Evolutionary conservation across 2,329 filamentous ascomycete genomes (phyloP).

Genomic region (Thermothelomyces thermophilus): DNA sequence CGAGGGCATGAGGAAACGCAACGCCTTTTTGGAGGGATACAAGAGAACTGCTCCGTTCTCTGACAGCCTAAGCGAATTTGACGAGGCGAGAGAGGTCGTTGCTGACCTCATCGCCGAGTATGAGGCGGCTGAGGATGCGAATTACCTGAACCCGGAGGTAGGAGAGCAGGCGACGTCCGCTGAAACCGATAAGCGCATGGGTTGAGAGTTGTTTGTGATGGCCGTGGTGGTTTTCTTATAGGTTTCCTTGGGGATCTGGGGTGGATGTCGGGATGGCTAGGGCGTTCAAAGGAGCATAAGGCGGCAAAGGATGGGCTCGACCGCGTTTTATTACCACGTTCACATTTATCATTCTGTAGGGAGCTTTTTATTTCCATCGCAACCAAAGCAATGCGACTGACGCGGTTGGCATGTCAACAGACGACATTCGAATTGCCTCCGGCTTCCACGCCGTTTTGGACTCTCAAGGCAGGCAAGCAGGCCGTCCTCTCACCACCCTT

Average conservation of each 20-base stretch:
- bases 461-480: no score
- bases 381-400: background rate
- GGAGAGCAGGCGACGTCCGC: slow-evolving; percentile 47
- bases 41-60: slow-evolving; percentile 92
- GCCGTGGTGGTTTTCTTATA: no score
- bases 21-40: slow-evolving; percentile 93
- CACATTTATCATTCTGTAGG: background rate
- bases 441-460: no score
- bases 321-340: background rate
- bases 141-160: slow-evolving; percentile 75
- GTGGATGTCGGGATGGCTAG: background rate
- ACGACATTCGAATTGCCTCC: no score
- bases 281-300: background rate
- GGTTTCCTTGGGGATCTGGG: no score
- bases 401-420: no score
- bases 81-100: slow-evolving; percentile 88
- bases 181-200: slow-evolving; percentile 46
- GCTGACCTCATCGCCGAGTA: slow-evolving; percentile 89
- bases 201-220: slow-evolving; percentile 4
- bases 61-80: slow-evolving; percentile 88
- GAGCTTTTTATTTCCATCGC: background rate
- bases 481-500: no score
- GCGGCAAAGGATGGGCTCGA: background rate
- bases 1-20: slow-evolving; percentile 88
- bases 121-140: slow-evolving; percentile 83